Base-by-base conservation (phyloP, 192 early-diverging fungal species). In the Mortierella hygrophila region DNA sequence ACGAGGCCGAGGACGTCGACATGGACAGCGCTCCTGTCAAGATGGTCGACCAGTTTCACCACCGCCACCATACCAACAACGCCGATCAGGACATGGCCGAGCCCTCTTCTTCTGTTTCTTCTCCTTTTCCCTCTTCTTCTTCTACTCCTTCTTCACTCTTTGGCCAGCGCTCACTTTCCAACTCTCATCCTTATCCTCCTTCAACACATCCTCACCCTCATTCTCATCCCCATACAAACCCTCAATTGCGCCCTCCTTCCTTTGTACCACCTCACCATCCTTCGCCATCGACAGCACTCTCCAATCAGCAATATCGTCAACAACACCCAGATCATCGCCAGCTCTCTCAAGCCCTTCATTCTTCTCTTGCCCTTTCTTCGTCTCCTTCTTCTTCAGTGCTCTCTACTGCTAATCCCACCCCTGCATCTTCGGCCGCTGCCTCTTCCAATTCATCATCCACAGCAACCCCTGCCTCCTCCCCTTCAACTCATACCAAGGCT, bases 1-100 rank as follows among this genome's bases (percentile, higher is more conserved):
- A 82, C 70, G 83, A 85, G 32, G 73, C 70, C 40, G 84, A 86
- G 32, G 84, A 86, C 41, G 84, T 86, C 44, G 81, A 81, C 37
- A 86, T 86, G 84, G 84, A 86, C 21, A 44, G 76, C 41, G 84
- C 77, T 20, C 71, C 84, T 1, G 68, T 75, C 68, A 86, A 86
- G 47, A 77, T 80, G 63, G 84, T 65, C 11, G 60, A 65, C 60
- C 55, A 57, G n/a, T 6, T 26, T 57, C n/a, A 57, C 7, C n/a
- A 57, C 55, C 60, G 23, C 26, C 60, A 32, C 26, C 29, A 65
- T 32, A 26, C 9, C 26, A 65, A 74, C 55, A 46, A 54, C 47
- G 21, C n/a, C 20, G 82, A 85, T 68, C 77, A 79, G 41, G 84
- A 86, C 29, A 86, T 86, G 84, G 63, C 72, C 1, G 84, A 86